Conservation (phyloP, 805 yeast species). For the Metschnikowia matae region DNA sequence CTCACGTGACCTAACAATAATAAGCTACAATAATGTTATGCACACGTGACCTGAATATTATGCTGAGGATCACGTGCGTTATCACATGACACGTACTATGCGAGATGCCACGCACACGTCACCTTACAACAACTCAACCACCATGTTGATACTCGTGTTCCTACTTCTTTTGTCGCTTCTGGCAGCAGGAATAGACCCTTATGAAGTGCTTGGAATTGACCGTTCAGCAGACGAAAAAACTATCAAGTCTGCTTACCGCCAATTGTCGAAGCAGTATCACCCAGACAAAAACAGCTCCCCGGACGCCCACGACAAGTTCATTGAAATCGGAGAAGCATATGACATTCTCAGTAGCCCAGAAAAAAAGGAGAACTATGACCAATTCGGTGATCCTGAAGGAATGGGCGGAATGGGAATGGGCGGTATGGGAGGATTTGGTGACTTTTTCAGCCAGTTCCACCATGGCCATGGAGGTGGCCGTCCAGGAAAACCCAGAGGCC, state of each 20-base stretch:
- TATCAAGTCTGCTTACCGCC: slow-evolving; percentile 80
- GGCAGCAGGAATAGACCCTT: slow-evolving; percentile 41
- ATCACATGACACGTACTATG: not conserved
- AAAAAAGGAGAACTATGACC: slow-evolving; percentile 65
- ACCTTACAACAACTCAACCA: too few species aligned
- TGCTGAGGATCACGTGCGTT: not conserved
- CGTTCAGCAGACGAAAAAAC: slow-evolving; percentile 71
- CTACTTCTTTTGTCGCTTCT: slow-evolving; percentile 11
- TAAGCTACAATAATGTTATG: too few species aligned
- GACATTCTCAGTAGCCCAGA: slow-evolving; percentile 74
- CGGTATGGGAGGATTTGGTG: slow-evolving; percentile 27
- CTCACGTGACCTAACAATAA: not conserved
- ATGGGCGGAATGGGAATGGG: slow-evolving; percentile 14
- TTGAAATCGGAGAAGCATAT: slow-evolving; percentile 91
- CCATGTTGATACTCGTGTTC: slow-evolving; percentile 3
- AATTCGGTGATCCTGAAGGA: slow-evolving; percentile 67
- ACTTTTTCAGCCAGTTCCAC: slow-evolving; percentile 58
- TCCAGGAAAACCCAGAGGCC: slow-evolving; percentile 53
- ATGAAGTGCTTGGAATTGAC: slow-evolving; percentile 62
- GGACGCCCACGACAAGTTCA: slow-evolving; percentile 78
- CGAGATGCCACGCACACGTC: slow-evolving; percentile 2
- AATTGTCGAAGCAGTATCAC: slow-evolving; percentile 78
- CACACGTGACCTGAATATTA: too few species aligned
- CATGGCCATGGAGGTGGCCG: slow-evolving; percentile 27
- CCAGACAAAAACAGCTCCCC: slow-evolving; percentile 92